Evolutionary conservation across 257 asterid genomes (phyloP), one percentile per base, ranked within the genome.

Genomic region (Solanum rostratum): DNA sequence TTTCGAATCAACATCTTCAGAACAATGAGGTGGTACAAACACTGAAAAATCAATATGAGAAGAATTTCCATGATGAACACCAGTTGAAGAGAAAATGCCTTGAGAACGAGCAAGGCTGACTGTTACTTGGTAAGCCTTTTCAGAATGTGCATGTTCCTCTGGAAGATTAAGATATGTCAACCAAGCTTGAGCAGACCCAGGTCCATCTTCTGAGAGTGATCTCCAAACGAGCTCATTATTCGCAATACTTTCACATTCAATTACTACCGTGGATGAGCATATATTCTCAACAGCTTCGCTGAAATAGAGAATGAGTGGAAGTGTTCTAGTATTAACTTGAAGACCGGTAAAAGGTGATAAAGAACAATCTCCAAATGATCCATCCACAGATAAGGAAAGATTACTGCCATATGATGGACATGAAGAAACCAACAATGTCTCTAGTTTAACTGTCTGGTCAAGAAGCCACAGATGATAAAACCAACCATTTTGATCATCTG

Each of bases 401-500:
- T 84, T 68, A 80, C 94, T 93, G 83, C 91, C 93, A 85, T 90
- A 86, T 53, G 93, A 92, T 82, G 98, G 98, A 96, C 98, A 94
- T 27, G 97, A 94, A 86, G 95, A 93, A 88, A 97, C 91, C 84
- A 89, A 81, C 14, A 89, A 83, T 69, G 92, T 94, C 57, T 90
- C 94, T 65, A 8, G 87, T 86, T 92, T 89, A 86, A 92, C 80
- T 19, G 98, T 93, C 86, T 90, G 96, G 82, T 91, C 94, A 90
- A 97, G 86, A 90, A 97, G 98, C 99, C 99, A 97, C 73, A 91
- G 88, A 91, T 95, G 95, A 89, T 94, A 97, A 91, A 97, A 95
- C 99, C 99, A 97, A 87, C 98, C 98, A 90, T 98, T 95, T 90
- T 97, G 99, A 93, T 95, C 98, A 90, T 94, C 98, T 65, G 97